A percentile compares a stretch with the other conserved stretches of the same genome.
phyloP scores from a whole-genome alignment of 805 yeast species.

The Pichia occidentalis region DNA sequence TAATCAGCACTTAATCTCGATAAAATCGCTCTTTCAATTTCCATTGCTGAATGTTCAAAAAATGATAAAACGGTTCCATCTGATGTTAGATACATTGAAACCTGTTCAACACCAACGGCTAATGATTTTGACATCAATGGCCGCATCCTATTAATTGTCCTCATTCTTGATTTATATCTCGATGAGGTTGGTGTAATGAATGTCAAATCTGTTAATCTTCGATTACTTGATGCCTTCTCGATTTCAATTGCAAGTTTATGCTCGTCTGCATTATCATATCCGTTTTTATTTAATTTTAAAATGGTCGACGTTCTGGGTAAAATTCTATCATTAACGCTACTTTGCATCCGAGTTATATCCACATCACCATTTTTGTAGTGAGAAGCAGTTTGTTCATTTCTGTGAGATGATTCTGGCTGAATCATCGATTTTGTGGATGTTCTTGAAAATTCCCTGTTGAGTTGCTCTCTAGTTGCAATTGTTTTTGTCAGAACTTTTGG shows the following conservation, averaged over 20 bases:
- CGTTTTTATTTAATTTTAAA: background rate
- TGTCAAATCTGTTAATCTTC: conserved; percentile 31
- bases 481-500: conserved; percentile 9
- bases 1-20: conserved; percentile 39
- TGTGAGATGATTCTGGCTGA: too few relatives aligned
- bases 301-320: conserved; percentile 4
- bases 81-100: conserved; percentile 41
- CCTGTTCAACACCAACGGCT: conserved; percentile 51
- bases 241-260: conserved; percentile 4
- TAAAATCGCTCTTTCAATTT: conserved; percentile 45
- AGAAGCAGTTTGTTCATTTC: background rate
- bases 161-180: conserved; percentile 19
- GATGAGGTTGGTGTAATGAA: conserved; percentile 15
- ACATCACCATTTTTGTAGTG: background rate
- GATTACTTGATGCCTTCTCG: conserved; percentile 20
- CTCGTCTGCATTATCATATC: conserved; percentile 3
- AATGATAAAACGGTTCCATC: conserved; percentile 46
- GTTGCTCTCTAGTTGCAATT: conserved; percentile 12
- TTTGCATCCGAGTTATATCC: too few relatives aligned
- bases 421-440: background rate
- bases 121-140: conserved; percentile 38
- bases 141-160: conserved; percentile 34
- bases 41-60: conserved; percentile 51
- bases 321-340: conserved; percentile 3
- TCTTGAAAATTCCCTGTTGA: conserved; percentile 10